Percentiles rank a stretch among this genome's conserved stretches.
These are phyloP conservation scores for Pyrenochaeta sp. DNA, from an alignment of 2,329 filamentous ascomycete genomes.

Conservation along the genomic window DNA sequence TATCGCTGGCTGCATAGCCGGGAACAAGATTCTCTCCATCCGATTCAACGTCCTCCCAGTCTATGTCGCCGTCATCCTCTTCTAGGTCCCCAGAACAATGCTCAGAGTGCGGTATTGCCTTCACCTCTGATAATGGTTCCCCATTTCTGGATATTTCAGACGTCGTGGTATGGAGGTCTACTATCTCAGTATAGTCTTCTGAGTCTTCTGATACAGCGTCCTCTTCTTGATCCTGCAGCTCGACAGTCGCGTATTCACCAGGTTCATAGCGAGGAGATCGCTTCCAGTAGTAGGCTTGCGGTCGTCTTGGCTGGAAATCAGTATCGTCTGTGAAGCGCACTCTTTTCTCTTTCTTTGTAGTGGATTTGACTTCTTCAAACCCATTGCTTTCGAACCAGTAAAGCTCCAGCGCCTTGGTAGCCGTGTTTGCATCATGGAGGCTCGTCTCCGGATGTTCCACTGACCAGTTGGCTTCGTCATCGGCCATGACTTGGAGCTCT, in stretches of 20 bases:
- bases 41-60: slow-evolving; percentile 33
- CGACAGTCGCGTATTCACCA: slow-evolving; percentile 28
- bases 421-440: slow-evolving; percentile 27
- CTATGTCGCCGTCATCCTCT: slow-evolving; percentile 27
- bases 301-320: slow-evolving; percentile 28
- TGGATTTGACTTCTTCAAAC: slow-evolving; percentile 1
- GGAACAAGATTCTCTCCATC: slow-evolving; percentile 17
- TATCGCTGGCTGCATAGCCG: slow-evolving; percentile 2
- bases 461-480: slow-evolving; percentile 28
- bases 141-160: neutral
- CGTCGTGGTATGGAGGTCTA: slow-evolving; percentile 3
- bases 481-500: slow-evolving; percentile 29
- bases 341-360: slow-evolving; percentile 11
- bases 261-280: slow-evolving; percentile 40
- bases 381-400: slow-evolving; percentile 34
- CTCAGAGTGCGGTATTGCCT: slow-evolving; percentile 2
- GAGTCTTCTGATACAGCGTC: slow-evolving; percentile 26
- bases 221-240: slow-evolving; percentile 13
- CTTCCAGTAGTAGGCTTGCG: slow-evolving; percentile 33
- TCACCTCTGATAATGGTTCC: neutral
- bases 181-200: slow-evolving; percentile 24
- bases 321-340: slow-evolving; percentile 33
- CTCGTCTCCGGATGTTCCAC: slow-evolving; percentile 15
- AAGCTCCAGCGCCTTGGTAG: slow-evolving; percentile 31
- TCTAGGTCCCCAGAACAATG: slow-evolving; percentile 11